Evolutionary conservation across 2,329 filamentous ascomycete species (phyloP), one percentile per base, ranked within the genome.

Genomic region (Botrytis paeoniae): DNA sequence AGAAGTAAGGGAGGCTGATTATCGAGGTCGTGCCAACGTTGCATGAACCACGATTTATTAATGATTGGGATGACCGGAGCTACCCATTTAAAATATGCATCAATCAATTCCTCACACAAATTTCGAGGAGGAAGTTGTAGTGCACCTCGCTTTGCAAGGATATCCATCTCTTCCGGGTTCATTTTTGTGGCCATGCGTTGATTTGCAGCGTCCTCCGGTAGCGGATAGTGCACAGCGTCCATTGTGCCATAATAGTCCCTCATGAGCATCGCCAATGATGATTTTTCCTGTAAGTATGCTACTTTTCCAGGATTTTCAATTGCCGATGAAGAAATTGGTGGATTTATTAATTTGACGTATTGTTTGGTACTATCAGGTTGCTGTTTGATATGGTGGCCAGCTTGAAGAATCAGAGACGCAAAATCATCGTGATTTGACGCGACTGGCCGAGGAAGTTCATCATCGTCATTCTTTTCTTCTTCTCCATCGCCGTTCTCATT

Each of bases 161-260:
- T 98, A 76, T 98, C 94, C 78, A 98, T 95, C 83, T 98, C 95
- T 80, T 98, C 90, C 78, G 95, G 95, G 82, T 98, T 95, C 76
- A 98, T 86, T 82, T 98, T 95, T 29, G 95, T 97, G 76, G 97
- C 86, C 68, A 94, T 89, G 4, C 94, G 93, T 75, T 94, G 90
- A 20, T 94, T 95, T 77, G 93, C 88, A 54, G 97, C 91, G 79
- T 95, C 97, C 77, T 97, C 94, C 6, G 95, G 96, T 3, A 98
- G 85, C 1, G 96, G 96, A 80, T 98, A 98, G 82, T 98, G 95
- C n/a, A 98, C 95, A n/a, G 98, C 94, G 81, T 98, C 95, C 14
- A 92, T 91, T 32, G 92, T 91, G 62, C 94, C 95, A 83, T 97
- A 93, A 73, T 93, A 92, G 82, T 98, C 95, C 81, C 98, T 94